Evolutionary conservation across 2,329 filamentous ascomycete species (phyloP).

Genomic region (Geosmithia flava): DNA sequence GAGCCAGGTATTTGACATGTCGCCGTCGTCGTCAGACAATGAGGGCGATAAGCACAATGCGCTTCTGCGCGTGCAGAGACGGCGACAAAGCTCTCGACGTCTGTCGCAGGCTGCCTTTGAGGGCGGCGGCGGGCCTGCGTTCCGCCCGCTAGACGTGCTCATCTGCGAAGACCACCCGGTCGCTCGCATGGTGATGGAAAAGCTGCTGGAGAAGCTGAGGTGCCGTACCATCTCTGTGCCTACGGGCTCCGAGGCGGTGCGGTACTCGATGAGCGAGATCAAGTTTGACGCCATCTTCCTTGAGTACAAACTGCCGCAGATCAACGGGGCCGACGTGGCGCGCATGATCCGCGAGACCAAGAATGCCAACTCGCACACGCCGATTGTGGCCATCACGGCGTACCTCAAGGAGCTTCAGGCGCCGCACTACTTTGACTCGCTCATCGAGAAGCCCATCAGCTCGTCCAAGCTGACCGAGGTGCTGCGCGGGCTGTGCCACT

Average conservation of each 20-base stretch:
- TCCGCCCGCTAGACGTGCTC: conserved; percentile 82
- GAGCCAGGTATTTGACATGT: conserved; percentile 93
- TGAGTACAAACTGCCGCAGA: conserved; percentile 88
- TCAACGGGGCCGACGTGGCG: conserved; percentile 89
- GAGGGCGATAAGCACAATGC: conserved; percentile 84
- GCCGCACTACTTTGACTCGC: conserved; percentile 86
- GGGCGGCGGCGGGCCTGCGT: conserved; percentile 58
- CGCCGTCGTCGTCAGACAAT: conserved; percentile 93
- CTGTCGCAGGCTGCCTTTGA: conserved; percentile 83
- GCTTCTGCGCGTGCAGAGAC: conserved; percentile 79
- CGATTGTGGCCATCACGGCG: conserved; percentile 91
- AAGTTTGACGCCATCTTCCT: conserved; percentile 99
- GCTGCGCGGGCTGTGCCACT: conserved; percentile 77
- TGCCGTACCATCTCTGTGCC: conserved; percentile 88
- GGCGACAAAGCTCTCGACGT: conserved; percentile 88
- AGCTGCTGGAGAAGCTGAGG: conserved; percentile 84
- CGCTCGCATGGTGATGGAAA: conserved; percentile 97
- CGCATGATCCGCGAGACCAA: conserved; percentile 97
- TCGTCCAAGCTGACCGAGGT: conserved; percentile 84
- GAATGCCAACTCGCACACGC: conserved; percentile 87
- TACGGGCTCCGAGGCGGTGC: conserved; percentile 82
- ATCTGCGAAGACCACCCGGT: conserved; percentile 98
- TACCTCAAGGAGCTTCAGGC: conserved; percentile 96
- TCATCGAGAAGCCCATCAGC: conserved; percentile 95
- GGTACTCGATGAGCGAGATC: conserved; percentile 91